Evolutionary conservation across 371 early-diverging fungal species (phyloP).

Genomic region (Phascolomyces articulosus): DNA sequence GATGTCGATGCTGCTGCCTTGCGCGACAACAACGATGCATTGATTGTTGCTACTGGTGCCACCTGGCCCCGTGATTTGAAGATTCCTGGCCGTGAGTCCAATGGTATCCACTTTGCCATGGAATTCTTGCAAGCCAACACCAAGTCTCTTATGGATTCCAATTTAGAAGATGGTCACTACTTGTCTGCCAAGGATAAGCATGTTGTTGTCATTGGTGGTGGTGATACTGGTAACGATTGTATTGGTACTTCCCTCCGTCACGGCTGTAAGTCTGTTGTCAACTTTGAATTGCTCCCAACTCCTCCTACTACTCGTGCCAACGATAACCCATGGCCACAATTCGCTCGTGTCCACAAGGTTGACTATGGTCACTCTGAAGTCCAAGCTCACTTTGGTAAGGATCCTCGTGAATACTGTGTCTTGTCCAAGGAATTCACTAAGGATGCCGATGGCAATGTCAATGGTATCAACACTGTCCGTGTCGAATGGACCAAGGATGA

Average conservation of each 20-base stretch:
- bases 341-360: conserved; percentile 90
- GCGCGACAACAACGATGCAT: conserved; percentile 72
- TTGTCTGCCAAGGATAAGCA: conserved; percentile 89
- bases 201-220: conserved; percentile 97
- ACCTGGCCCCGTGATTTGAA: conserved; percentile 96
- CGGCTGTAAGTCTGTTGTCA: conserved; percentile 87
- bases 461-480: conserved; percentile 91
- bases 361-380: conserved; percentile 97
- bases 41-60: conserved; percentile 93
- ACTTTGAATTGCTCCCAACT: conserved; percentile 95
- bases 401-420: conserved; percentile 94
- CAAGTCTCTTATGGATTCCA: conserved; percentile 81
- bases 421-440: conserved; percentile 94
- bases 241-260: conserved; percentile 94
- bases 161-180: conserved; percentile 73
- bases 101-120: conserved; percentile 98
- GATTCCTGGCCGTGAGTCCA: conserved; percentile 83
- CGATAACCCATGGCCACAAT: conserved; percentile 98
- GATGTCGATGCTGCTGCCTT: conserved; percentile 73
- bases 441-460: conserved; percentile 79
- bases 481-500: conserved; percentile 92
- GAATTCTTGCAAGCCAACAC: conserved; percentile 93
- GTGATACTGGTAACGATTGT: conserved; percentile 97
- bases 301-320: conserved; percentile 80
- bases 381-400: conserved; percentile 82